A percentile compares a stretch with the other conserved stretches of the same genome.
These are phyloP conservation scores for Aspergillus floridensis DNA, from an alignment of 2,329 filamentous ascomycete genomes.

Conservation along the genomic window DNA sequence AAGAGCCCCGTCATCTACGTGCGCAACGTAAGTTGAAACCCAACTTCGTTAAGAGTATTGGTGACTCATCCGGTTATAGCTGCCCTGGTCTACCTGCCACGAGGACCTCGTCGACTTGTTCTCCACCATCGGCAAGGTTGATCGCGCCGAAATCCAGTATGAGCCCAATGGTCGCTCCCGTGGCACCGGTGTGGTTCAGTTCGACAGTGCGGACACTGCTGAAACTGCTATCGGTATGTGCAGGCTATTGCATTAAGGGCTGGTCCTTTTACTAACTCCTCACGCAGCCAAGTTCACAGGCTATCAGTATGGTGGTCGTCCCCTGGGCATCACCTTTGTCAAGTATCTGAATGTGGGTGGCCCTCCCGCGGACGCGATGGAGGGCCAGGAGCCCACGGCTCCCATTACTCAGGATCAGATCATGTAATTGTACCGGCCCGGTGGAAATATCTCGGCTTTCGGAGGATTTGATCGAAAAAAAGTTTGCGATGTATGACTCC, in stretches of 20 bases:
- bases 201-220: constrained; percentile 77
- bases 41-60: background rate
- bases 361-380: constrained; percentile 68
- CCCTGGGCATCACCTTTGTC: constrained; percentile 88
- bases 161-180: constrained; percentile 93
- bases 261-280: constrained; percentile 7
- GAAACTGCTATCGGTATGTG: constrained; percentile 77
- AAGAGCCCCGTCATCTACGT: constrained; percentile 85
- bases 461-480: constrained; percentile 12
- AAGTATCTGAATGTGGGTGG: constrained; percentile 76
- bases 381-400: constrained; percentile 66
- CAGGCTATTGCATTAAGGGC: background rate
- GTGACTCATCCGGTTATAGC: constrained; percentile 51
- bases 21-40: constrained; percentile 73
- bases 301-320: constrained; percentile 94
- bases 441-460: constrained; percentile 9
- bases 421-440: constrained; percentile 60
- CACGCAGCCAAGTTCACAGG: constrained; percentile 84
- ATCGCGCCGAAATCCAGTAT: constrained; percentile 98
- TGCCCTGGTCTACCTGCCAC: constrained; percentile 98
- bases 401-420: constrained; percentile 96
- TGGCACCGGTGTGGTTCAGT: constrained; percentile 94
- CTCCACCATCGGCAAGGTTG: constrained; percentile 95
- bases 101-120: constrained; percentile 96
- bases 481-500: constrained; percentile 14